Evolutionary conservation across 1,284 basidiomycete genomes (phyloP).

Genomic region (Leccinum subfulvum): DNA sequence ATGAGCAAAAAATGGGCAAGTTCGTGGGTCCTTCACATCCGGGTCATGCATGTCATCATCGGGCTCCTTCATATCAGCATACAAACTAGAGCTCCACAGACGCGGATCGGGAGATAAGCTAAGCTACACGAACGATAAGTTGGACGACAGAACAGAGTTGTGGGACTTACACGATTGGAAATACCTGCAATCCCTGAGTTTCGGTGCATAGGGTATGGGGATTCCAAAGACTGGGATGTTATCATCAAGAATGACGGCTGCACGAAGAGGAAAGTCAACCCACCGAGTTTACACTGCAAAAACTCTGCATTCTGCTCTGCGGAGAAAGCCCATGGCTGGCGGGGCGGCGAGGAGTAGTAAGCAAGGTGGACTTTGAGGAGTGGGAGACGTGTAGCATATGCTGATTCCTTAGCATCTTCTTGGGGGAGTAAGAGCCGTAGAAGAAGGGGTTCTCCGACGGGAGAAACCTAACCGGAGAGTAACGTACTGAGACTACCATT

Average conservation of each 20-base stretch:
- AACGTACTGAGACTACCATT: neutral
- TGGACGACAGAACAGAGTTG: neutral
- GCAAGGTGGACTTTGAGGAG: slow-evolving; percentile 17
- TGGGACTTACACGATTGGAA: slow-evolving; percentile 24
- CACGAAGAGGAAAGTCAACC: neutral
- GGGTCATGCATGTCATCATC: slow-evolving; percentile 62
- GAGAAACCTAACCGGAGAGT: neutral
- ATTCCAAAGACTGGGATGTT: slow-evolving; percentile 23
- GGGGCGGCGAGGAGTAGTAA: slow-evolving; percentile 9
- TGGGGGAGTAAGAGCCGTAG: neutral
- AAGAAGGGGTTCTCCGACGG: neutral
- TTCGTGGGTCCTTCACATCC: slow-evolving; percentile 29
- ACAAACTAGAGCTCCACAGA: slow-evolving; percentile 51
- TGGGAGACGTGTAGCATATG: slow-evolving; percentile 1
- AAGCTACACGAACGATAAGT: slow-evolving; percentile 37
- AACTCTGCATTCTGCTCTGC: slow-evolving; percentile 27
- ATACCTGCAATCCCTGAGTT: slow-evolving; percentile 17
- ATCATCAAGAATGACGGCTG: neutral
- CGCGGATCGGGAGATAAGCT: slow-evolving; percentile 52
- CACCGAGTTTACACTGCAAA: slow-evolving; percentile 29
- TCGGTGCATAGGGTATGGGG: slow-evolving; percentile 29
- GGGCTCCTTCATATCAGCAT: slow-evolving; percentile 46
- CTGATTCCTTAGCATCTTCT: slow-evolving; percentile 17
- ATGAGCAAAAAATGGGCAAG: slow-evolving; percentile 33
- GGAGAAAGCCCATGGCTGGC: slow-evolving; percentile 14